These are phyloP conservation scores for Leccinum boreale DNA, from an alignment of 768 basidiomycete genomes.

Conservation along the genomic window DNA sequence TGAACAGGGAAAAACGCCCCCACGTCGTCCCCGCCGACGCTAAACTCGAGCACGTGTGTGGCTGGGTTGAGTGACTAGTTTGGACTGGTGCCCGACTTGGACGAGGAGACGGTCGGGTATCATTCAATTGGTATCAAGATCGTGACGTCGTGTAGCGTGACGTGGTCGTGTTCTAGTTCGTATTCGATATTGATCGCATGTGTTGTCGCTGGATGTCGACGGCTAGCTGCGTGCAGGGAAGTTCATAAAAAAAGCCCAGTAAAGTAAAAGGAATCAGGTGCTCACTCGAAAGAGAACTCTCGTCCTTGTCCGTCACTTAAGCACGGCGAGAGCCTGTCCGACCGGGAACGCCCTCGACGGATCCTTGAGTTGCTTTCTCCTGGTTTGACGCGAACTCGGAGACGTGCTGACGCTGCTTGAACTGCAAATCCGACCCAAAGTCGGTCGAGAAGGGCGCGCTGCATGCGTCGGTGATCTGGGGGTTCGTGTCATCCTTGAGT, in stretches of 20 bases:
- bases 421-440: constrained; percentile 73
- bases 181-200: constrained; percentile 96
- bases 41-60: constrained; percentile 82
- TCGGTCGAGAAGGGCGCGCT: constrained; percentile 54
- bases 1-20: constrained; percentile 92
- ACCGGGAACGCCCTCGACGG: constrained; percentile 81
- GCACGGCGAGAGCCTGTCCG: constrained; percentile 77
- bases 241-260: too few relatives aligned
- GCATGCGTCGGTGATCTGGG: constrained; percentile 77
- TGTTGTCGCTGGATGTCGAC: constrained; percentile 86
- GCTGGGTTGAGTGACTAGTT: constrained; percentile 82
- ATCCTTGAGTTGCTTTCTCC: constrained; percentile 77
- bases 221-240: constrained; percentile 56
- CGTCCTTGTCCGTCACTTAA: constrained; percentile 97
- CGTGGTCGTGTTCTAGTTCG: constrained; percentile 82
- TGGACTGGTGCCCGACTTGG: constrained; percentile 46
- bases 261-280: neutral
- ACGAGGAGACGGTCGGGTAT: constrained; percentile 66
- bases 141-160: constrained; percentile 79
- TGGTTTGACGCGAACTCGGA: constrained; percentile 73
- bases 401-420: constrained; percentile 96
- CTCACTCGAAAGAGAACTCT: constrained; percentile 87
- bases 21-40: constrained; percentile 76
- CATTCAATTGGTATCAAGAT: constrained; percentile 88
- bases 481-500: constrained; percentile 92